Conservation (phyloP, 2,329 filamentous ascomycete species). For the Didymella glomerata region DNA sequence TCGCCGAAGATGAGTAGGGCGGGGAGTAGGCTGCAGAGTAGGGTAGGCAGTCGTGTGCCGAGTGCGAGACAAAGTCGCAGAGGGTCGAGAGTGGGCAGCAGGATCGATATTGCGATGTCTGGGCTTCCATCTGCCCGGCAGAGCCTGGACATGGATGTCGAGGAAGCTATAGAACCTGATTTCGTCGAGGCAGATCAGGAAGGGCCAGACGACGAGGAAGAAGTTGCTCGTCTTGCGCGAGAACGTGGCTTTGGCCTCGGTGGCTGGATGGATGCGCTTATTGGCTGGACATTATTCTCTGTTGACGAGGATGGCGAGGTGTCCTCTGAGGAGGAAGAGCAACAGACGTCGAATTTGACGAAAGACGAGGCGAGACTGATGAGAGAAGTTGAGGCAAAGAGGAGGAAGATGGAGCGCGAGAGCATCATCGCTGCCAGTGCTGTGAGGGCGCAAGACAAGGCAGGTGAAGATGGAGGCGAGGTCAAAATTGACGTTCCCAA, state of each 20-base stretch:
- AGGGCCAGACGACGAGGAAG: slow-evolving; percentile 60
- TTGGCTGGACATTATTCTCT: slow-evolving; percentile 66
- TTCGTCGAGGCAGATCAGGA: slow-evolving; percentile 58
- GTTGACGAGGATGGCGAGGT: slow-evolving; percentile 60
- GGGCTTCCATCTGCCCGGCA: slow-evolving; percentile 33
- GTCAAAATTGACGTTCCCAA: slow-evolving; percentile 23
- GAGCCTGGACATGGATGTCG: slow-evolving; percentile 45
- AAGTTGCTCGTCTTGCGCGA: slow-evolving; percentile 61
- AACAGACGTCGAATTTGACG: slow-evolving; percentile 28
- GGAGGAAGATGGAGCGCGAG: slow-evolving; percentile 48
- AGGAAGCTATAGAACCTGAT: slow-evolving; percentile 54
- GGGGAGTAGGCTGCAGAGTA: slow-evolving; percentile 49
- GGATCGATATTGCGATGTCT: slow-evolving; percentile 50
- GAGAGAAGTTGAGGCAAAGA: slow-evolving; percentile 49
- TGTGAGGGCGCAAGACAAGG: slow-evolving; percentile 48
- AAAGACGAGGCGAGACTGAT: slow-evolving; percentile 51
- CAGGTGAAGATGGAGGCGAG: slow-evolving; percentile 26
- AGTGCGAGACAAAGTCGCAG: slow-evolving; percentile 51
- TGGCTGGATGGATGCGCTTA: slow-evolving; percentile 64
- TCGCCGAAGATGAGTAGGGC: slow-evolving; percentile 42
- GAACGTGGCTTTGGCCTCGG: slow-evolving; percentile 65
- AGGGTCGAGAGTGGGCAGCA: slow-evolving; percentile 47
- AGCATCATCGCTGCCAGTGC: slow-evolving; percentile 47
- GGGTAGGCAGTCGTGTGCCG: slow-evolving; percentile 50
- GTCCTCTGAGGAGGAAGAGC: slow-evolving; percentile 39